These are phyloP conservation scores for Rubia balearica DNA, from an alignment of 305 asterid species.

Conservation along the genomic window DNA sequence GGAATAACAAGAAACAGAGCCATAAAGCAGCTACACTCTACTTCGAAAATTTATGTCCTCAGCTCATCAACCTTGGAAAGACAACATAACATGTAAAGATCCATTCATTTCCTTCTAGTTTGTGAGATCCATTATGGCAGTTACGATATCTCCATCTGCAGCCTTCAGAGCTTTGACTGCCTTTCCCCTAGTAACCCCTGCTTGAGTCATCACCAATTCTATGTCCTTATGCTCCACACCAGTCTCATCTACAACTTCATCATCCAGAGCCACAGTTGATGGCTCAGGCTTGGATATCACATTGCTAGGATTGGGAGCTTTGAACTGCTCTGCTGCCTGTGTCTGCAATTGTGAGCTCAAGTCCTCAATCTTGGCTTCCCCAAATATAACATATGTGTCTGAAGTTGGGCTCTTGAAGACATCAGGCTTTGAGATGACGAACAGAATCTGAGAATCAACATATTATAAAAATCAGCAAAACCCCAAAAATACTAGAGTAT, in stretches of 20 bases:
- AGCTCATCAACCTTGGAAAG: neutral
- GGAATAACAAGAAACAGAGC: neutral
- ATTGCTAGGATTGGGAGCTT: conserved; percentile 42
- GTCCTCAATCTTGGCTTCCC: conserved; percentile 68
- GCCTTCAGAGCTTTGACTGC: conserved; percentile 63
- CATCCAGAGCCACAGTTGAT: conserved; percentile 38
- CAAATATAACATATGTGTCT: conserved; percentile 39
- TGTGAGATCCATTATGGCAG: conserved; percentile 67
- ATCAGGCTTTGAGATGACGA: conserved; percentile 66
- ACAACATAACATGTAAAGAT: neutral
- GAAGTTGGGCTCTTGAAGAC: conserved; percentile 70
- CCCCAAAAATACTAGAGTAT: too few species aligned
- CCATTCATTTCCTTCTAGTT: conserved; percentile 24
- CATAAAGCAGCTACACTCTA: conserved; percentile 4
- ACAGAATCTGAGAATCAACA: conserved; percentile 34
- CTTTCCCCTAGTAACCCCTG: conserved; percentile 51
- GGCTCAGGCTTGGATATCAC: conserved; percentile 42
- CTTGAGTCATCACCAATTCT: conserved; percentile 66
- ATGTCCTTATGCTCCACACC: conserved; percentile 63
- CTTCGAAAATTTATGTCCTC: conserved; percentile 3
- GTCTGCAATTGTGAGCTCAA: conserved; percentile 63
- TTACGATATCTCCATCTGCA: conserved; percentile 59
- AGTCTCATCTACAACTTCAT: conserved; percentile 59
- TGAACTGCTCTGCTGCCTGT: conserved; percentile 69
- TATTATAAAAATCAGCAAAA: neutral